phyloP scores from a whole-genome alignment of 768 basidiomycete genomes.

The Psilocybe sp. region DNA sequence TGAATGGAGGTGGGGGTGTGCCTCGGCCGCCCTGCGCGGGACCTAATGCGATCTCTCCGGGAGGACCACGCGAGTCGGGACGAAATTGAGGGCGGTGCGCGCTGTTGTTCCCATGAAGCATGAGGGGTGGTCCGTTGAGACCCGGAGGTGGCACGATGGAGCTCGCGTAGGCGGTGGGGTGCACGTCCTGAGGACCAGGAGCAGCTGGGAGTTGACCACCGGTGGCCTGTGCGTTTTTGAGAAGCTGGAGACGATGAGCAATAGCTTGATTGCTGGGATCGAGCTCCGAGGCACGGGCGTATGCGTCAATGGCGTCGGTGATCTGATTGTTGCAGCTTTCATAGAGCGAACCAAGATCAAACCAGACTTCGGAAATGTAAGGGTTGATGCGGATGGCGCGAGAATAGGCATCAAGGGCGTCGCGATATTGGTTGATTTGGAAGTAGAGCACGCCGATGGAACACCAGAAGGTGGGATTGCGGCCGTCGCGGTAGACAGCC shows the following conservation, averaged over 20 bases:
- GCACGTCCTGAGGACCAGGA: conserved; percentile 92
- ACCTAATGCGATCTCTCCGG: conserved; percentile 53
- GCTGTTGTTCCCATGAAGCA: conserved; percentile 46
- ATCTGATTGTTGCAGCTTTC: conserved; percentile 99
- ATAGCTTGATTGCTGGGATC: conserved; percentile 86
- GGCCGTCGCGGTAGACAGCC: conserved; percentile 97
- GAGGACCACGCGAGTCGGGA: conserved; percentile 64
- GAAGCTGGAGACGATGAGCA: conserved; percentile 71
- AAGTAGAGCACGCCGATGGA: conserved; percentile 99
- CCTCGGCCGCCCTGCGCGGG: conserved; percentile 57
- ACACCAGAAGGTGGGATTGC: conserved; percentile 99
- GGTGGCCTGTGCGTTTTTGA: conserved; percentile 77
- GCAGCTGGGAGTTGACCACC: conserved; percentile 80
- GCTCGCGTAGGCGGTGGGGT: conserved; percentile 91
- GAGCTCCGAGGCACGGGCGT: conserved; percentile 90
- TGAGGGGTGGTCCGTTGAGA: conserved; percentile 63
- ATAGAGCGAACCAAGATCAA: conserved; percentile 94
- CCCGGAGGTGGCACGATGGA: conserved; percentile 70
- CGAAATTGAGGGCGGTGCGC: conserved; percentile 55
- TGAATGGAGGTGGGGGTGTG: conserved; percentile 58
- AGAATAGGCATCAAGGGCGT: conserved; percentile 98
- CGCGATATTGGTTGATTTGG: conserved; percentile 99
- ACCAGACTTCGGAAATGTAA: conserved; percentile 95
- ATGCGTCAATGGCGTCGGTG: conserved; percentile 97
- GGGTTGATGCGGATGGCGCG: conserved; percentile 98